A percentile compares a stretch with the other conserved stretches of the same genome.
Conservation (phyloP, 148 eudicot genomes). For the Beta vulgaris region DNA sequence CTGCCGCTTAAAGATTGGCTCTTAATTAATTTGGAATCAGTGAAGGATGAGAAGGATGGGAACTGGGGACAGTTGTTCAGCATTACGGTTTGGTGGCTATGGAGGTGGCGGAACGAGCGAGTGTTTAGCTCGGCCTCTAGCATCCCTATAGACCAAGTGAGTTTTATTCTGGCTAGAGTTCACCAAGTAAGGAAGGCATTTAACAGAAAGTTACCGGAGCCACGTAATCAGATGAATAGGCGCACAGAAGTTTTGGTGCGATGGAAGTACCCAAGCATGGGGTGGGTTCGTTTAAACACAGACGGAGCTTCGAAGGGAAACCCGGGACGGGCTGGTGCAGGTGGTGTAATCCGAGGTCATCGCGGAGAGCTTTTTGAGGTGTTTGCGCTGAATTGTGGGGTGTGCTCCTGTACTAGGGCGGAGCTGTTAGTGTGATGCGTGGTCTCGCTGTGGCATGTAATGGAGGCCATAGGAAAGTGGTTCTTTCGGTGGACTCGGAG, state of each 20-base stretch:
- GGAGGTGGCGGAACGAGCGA: neutral
- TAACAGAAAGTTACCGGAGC: accelerated
- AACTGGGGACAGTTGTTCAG: too few species aligned
- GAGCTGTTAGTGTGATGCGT: neutral
- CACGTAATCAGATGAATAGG: too few species aligned
- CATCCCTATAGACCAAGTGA: neutral
- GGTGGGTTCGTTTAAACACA: neutral
- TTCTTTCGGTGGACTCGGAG: neutral
- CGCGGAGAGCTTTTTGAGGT: neutral
- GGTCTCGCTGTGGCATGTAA: neutral
- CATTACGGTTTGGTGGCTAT: neutral
- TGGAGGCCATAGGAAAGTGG: neutral
- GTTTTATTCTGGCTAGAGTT: neutral
- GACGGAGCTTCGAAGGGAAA: neutral
- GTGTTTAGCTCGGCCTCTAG: neutral
- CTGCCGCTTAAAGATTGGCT: too few species aligned
- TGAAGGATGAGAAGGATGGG: too few species aligned
- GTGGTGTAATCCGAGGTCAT: neutral
- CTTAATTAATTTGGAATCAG: too few species aligned
- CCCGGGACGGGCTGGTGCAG: too few species aligned
- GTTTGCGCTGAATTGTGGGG: neutral
- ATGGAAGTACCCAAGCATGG: neutral
- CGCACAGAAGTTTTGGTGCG: too few species aligned
- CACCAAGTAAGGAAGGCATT: neutral
- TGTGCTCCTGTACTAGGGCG: neutral